Evolutionary conservation across 2,329 filamentous ascomycete genomes (phyloP), one percentile per base, ranked within the genome.

Genomic region (Amylocarpus encephaloides): DNA sequence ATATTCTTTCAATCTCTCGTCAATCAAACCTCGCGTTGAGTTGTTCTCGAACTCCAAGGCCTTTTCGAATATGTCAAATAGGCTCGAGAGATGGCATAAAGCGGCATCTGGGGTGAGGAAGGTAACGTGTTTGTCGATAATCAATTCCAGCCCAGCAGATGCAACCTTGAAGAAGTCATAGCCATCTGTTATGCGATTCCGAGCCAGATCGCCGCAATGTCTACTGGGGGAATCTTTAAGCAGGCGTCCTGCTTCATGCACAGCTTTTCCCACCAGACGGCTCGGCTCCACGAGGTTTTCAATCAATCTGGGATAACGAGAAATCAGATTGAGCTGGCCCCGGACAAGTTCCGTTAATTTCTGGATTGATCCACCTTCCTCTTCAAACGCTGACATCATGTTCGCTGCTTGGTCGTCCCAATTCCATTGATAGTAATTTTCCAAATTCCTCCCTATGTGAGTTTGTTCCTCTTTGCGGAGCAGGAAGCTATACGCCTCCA

Each of bases 81-180:
- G 66, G 12, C 67, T 66, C 1, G 58, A 56, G 15, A 80, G 65
- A 45, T 65, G 55, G n/a, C 45, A 41, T 11, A 71, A 58, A 1
- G 74, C 70, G 26, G 68, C 70, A 2, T 81, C 77, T 12, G 66
- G 65, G 12, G 67, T 68, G 15, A 83, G 66, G 43, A 70, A 70
- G 9, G 77, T 80, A 38, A 77, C 71, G 49, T 75, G 73, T 57
- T 79, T 82, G 29, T 81, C 77, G 39, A 82, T 72, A 48, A 77
- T 70, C 3, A 58, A 57, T 3, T 68, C 67, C 13, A 83, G 59
- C 4, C 70, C 70, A 5, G 59, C 58, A 1, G 74, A 72, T 34
- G 74, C 67, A 10, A 66, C 54, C 15, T 63, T 62, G 59, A 75
- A 81, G 26, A 75, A 68, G 1, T 65, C 55, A 48, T 77, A 67